Evolutionary conservation across 352 stramenopile genomes (phyloP), one percentile per base, ranked within the genome.

Genomic region (Phytophthora rubi): DNA sequence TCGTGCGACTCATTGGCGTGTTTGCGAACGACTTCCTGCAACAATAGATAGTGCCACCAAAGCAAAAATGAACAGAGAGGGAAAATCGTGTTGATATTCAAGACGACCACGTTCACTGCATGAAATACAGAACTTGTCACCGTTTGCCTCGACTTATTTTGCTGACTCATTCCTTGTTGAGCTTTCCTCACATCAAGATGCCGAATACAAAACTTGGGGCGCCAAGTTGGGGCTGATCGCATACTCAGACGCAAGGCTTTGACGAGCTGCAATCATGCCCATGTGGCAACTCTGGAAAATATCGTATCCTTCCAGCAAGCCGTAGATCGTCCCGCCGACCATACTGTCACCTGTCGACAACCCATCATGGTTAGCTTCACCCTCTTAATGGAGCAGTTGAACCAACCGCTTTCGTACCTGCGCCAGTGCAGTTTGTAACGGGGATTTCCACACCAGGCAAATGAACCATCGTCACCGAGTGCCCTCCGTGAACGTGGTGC

Each of bases 241-340:
- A 57, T 83, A 70, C 32, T 89, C 78, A 18, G 82, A 93, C 10
- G 78, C 67, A 37, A 95, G 73, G 35, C 87, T 93, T 65, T 88
- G 75, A 37, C 83, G 81, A 15, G 87, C 87, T 16, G 87, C 87
- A 26, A 89, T 62, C 87, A 95, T 95, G 6, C 87, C 87, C 39
- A 93, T 66, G 37, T 95, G 86, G 59, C 79, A 89, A 59, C 84
- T 93, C 54, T 77, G 68, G 53, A 85, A 83, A 61, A 95, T 78
- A 54, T 91, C 70, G 52, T 88, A 55, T 37, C 72, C 70, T 66
- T 87, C 70, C 68, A 92, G 59, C 51, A 95, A 80, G 1, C 87
- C 87, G 51, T 90, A 95, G 37, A 95, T 83, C 2, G 85, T 92
- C 7, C 87, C 87, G 12, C 85, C 87, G 28, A 95, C 87, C 62